phyloP scores from a whole-genome alignment of 2,329 filamentous ascomycete genomes.

The Paraconiothyrium brasiliense region DNA sequence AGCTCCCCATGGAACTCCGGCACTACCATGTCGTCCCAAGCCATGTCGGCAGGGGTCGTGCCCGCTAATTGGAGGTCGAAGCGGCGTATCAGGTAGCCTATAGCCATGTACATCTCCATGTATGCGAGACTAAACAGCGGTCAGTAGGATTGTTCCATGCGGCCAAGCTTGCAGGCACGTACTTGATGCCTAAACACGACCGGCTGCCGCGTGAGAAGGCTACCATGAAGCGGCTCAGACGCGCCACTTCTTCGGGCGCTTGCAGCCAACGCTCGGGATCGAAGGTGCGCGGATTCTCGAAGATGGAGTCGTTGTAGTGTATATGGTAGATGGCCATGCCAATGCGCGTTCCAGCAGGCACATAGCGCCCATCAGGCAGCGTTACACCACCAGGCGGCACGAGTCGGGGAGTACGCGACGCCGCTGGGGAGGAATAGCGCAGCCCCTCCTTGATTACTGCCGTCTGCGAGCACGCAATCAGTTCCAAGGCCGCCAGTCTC shows the following conservation, averaged over 20 bases:
- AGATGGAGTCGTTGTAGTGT: neutral
- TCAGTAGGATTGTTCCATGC: neutral
- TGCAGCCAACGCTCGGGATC: neutral
- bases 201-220: neutral
- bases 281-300: neutral
- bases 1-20: neutral
- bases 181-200: neutral
- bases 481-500: neutral
- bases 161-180: neutral
- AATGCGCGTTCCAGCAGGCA: neutral
- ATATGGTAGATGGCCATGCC: neutral
- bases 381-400: neutral
- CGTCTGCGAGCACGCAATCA: neutral
- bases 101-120: neutral
- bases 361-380: neutral
- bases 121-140: neutral
- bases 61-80: neutral
- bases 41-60: neutral
- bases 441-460: neutral
- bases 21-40: neutral
- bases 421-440: neutral
- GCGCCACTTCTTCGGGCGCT: neutral
- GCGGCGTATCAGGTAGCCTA: neutral
- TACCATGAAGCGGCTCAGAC: constrained; percentile 1
- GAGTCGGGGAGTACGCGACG: neutral